Percentiles rank a stretch among this genome's conserved stretches.
phyloP scores from a whole-genome alignment of 176 grass and related monocot genomes.

The Musa itinerans region DNA sequence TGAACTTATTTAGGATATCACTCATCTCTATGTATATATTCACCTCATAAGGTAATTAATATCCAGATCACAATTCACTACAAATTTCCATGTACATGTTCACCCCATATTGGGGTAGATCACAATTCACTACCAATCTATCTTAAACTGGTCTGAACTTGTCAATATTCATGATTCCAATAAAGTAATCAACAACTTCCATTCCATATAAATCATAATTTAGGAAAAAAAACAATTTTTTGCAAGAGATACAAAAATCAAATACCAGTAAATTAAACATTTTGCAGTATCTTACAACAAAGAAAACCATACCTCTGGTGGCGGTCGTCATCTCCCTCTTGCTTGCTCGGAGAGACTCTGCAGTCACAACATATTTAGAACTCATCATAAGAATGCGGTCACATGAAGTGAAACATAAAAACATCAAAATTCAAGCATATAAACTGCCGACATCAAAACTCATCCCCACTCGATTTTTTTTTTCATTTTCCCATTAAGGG shows the following conservation, averaged over 20 bases:
- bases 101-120: not conserved
- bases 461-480: not conserved
- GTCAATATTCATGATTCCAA: no score
- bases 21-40: not conserved
- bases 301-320: constrained; percentile 46
- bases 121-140: not conserved
- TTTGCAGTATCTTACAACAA: not conserved
- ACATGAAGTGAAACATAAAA: not conserved
- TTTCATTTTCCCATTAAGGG: not conserved
- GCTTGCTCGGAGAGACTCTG: constrained; percentile 80
- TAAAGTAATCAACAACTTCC: no score
- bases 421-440: not conserved
- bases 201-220: no score
- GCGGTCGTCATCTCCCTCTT: constrained; percentile 83
- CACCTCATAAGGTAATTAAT: not conserved
- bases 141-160: not conserved
- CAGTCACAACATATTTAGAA: constrained; percentile 15
- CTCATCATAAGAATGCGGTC: not conserved
- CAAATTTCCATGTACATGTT: not conserved
- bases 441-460: not conserved
- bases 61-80: no score
- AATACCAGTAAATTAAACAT: not conserved
- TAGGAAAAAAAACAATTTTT: not conserved
- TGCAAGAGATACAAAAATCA: constrained; percentile 1
- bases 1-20: not conserved